phyloP scores from a whole-genome alignment of 805 yeast genomes.

The Priceomyces medius region DNA sequence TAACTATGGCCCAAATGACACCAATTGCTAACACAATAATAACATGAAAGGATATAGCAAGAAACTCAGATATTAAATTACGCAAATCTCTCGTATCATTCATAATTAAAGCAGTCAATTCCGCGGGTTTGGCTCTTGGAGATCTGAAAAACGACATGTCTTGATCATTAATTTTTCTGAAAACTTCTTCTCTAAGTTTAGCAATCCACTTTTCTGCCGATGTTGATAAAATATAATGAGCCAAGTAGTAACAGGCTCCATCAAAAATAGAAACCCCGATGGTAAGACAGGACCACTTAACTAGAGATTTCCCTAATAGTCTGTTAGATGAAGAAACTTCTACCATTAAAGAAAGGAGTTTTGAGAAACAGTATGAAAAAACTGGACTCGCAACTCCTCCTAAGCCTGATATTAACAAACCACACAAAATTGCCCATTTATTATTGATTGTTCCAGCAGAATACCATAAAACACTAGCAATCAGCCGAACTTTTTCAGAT shows the following conservation, averaged over 20 bases:
- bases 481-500: neutral
- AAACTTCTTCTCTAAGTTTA: conserved; percentile 48
- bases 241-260: conserved; percentile 54
- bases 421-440: conserved; percentile 38
- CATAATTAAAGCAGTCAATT: conserved; percentile 63
- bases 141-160: conserved; percentile 52
- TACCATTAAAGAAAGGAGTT: conserved; percentile 62
- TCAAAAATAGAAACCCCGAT: conserved; percentile 62
- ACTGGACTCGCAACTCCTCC: conserved; percentile 72
- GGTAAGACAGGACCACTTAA: conserved; percentile 69
- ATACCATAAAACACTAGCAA: neutral
- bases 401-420: conserved; percentile 50
- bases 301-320: conserved; percentile 29
- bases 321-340: conserved; percentile 36
- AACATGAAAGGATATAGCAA: conserved; percentile 55
- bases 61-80: conserved; percentile 58
- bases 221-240: conserved; percentile 50
- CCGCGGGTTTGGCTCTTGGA: conserved; percentile 44
- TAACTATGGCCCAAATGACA: conserved; percentile 68
- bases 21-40: conserved; percentile 58
- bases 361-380: conserved; percentile 76
- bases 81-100: conserved; percentile 83
- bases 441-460: conserved; percentile 14
- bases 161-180: conserved; percentile 51
- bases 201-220: conserved; percentile 70